Evolutionary conservation across 2,329 filamentous ascomycete genomes (phyloP).

Genomic region (Pseudogymnoascus destructans): DNA sequence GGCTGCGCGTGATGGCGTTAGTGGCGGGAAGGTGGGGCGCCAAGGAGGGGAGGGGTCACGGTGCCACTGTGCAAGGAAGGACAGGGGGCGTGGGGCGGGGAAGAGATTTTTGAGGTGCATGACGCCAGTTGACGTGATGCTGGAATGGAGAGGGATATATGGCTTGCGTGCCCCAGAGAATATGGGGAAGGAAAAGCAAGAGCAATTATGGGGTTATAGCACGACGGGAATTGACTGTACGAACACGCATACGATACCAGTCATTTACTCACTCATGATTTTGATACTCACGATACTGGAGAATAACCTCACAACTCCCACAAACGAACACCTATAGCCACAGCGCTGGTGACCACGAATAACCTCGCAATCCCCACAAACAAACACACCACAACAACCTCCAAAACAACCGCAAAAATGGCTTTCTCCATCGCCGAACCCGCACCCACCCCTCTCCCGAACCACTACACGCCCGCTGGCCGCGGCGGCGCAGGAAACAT

Average conservation of each 20-base stretch:
- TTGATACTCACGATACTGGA: neutral
- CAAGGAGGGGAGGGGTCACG: slow-evolving; percentile 3
- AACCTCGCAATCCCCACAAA: neutral
- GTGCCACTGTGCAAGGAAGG: neutral
- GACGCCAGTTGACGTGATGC: slow-evolving; percentile 6
- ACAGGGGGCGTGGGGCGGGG: slow-evolving; percentile 4
- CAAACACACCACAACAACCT: neutral
- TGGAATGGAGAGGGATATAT: neutral
- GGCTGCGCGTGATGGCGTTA: slow-evolving; percentile 4
- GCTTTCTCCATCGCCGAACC: slow-evolving; percentile 21
- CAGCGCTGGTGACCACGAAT: neutral
- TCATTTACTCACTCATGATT: slow-evolving; percentile 1
- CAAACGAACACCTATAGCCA: neutral
- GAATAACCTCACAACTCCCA: neutral
- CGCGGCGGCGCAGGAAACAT: slow-evolving; percentile 26
- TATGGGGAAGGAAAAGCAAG: neutral
- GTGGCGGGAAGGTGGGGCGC: neutral
- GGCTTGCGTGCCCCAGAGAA: neutral
- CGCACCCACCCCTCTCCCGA: slow-evolving; percentile 20
- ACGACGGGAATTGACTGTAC: neutral
- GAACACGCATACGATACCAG: neutral
- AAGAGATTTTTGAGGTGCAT: slow-evolving; percentile 7
- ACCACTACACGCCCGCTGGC: slow-evolving; percentile 21
- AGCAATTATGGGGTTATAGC: slow-evolving; percentile 5
- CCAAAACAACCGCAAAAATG: neutral